A percentile compares a stretch with the other conserved stretches of the same genome.
These are phyloP conservation scores for Pilaira anomala DNA, from an alignment of 192 early-diverging fungal genomes.

Conservation along the genomic window DNA sequence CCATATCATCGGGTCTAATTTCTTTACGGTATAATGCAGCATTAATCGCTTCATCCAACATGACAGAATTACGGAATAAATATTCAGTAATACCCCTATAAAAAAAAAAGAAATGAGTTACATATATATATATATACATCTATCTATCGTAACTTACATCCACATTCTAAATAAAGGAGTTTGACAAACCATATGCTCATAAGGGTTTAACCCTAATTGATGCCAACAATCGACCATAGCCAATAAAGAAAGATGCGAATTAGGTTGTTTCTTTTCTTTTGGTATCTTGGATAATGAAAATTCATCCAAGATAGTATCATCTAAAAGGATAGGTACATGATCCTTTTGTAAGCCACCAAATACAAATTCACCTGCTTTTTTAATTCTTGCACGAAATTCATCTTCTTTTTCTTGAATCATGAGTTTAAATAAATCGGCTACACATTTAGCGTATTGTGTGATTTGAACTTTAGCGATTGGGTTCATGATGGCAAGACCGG, in stretches of 20 bases:
- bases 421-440: constrained; percentile 87
- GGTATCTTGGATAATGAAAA: constrained; percentile 85
- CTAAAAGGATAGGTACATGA: constrained; percentile 68
- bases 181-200: constrained; percentile 93
- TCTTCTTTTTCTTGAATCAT: constrained; percentile 86
- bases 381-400: constrained; percentile 75
- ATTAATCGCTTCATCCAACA: constrained; percentile 85
- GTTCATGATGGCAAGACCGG: constrained; percentile 90
- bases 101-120: neutral
- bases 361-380: constrained; percentile 77
- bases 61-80: constrained; percentile 73
- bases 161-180: constrained; percentile 93
- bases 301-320: constrained; percentile 79
- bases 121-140: neutral
- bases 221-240: constrained; percentile 96
- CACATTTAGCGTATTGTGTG: constrained; percentile 83
- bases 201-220: constrained; percentile 78
- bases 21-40: constrained; percentile 75
- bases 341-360: constrained; percentile 68
- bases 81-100: constrained; percentile 89
- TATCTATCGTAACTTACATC: constrained; percentile 47
- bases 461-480: constrained; percentile 84
- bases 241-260: constrained; percentile 92
- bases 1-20: constrained; percentile 77
- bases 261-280: constrained; percentile 63